Base-by-base conservation (phyloP, 768 basidiomycete species). In the Mycena pura region DNA sequence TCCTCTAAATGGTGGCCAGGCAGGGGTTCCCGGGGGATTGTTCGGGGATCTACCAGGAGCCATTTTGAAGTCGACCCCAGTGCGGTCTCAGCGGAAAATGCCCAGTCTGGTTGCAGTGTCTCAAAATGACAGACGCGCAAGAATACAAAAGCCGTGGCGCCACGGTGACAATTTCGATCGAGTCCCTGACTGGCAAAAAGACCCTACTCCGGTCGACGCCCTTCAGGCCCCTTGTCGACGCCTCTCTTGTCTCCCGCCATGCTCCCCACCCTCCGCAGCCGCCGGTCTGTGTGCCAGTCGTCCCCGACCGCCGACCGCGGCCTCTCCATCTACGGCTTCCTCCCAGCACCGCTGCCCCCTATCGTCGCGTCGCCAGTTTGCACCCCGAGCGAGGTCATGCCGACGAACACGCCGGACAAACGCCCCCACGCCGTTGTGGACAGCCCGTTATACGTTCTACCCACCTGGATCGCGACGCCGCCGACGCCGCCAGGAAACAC, bases 301-400 rank as follows among this genome's bases (percentile, higher is more conserved):
- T 60, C 68, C 3, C 44, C 60, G 29, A 63, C 64, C 22, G 17
- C 36, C 48, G 41, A 62, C 57, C 61, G 59, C 43, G 69, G 69
- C 54, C 64, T 75, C 54, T 67, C 66, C 45, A 71, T 77, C 64
- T 75, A 72, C 63, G 76, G 73, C 32, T 82, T 83, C 65, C 68
- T 78, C 24, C 81, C 85, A n/a, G n/a, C n/a, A n/a, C n/a, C n/a
- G 43, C 78, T 87, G 48, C 82, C 87, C 9, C 80, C 86, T 38
- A 87, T 87, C 60, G 76, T 78, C 54, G 85, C 85, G 22, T 88
- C 87, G 5, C 86, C 86, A n/a, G 66, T 84, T 50, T 80, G 78
- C 71, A 83, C 85, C 5, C 83, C 86, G 14, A 44, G 59, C 45
- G 64, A 65, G 38, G 44, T 53, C 21, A 13, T 61, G 2, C 44